Percentiles rank a stretch among this genome's conserved stretches.
Conservation (phyloP, 1,284 basidiomycete species). For the Heliocybe sulcata region DNA sequence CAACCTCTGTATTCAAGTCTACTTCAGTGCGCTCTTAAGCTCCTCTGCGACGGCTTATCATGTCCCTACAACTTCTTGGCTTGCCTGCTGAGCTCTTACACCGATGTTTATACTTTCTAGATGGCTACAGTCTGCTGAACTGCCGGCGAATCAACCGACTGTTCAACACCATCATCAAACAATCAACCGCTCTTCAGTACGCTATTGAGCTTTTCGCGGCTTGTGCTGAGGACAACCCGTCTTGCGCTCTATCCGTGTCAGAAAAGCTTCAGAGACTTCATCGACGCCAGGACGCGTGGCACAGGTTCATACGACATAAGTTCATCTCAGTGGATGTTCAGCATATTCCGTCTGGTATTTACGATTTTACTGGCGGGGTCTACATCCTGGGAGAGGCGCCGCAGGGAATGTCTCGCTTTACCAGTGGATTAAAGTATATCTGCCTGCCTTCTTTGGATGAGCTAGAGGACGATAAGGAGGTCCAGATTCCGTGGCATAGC, state of each 20-base stretch:
- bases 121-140: neutral
- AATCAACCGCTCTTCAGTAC: neutral
- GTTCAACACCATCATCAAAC: neutral
- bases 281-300: neutral
- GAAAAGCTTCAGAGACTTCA: neutral
- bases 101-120: neutral
- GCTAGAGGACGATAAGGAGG: neutral
- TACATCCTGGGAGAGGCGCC: slow-evolving; percentile 27
- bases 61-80: neutral
- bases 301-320: neutral
- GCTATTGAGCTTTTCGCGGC: neutral
- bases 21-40: too few species aligned
- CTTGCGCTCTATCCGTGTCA: neutral
- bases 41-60: too few species aligned
- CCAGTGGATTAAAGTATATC: slow-evolving; percentile 4
- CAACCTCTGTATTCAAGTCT: too few species aligned
- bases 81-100: neutral
- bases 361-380: slow-evolving; percentile 30
- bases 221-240: neutral
- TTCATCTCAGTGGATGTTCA: neutral
- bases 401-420: neutral
- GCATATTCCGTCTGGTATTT: slow-evolving; percentile 27
- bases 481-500: slow-evolving; percentile 19
- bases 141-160: neutral
- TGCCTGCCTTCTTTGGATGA: slow-evolving; percentile 9